Evolutionary conservation across 2,329 filamentous ascomycete genomes (phyloP).

Genomic region (Mariannaea sp.): DNA sequence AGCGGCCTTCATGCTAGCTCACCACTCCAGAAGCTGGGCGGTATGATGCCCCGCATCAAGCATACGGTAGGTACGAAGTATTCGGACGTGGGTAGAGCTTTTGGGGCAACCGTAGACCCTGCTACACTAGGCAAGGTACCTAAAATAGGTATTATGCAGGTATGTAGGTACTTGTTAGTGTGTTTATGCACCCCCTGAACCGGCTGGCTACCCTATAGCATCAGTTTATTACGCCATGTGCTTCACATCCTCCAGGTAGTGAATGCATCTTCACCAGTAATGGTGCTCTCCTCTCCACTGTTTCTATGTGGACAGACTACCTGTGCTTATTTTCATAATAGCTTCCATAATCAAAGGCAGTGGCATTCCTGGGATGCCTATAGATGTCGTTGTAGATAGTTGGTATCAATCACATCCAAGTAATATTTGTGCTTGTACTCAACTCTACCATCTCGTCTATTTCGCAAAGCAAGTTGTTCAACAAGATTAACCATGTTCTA

Average conservation of each 20-base stretch:
- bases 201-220: slow-evolving; percentile 29
- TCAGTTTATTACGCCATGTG: background rate
- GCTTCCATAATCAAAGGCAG: too few relatives aligned
- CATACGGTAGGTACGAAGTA: too few relatives aligned
- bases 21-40: slow-evolving; percentile 9
- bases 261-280: background rate
- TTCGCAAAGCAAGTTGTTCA: background rate
- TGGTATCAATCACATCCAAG: too few relatives aligned
- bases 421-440: background rate
- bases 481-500: slow-evolving; percentile 4
- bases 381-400: too few relatives aligned
- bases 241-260: background rate
- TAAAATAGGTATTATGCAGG: too few relatives aligned
- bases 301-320: too few relatives aligned
- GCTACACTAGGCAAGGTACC: too few relatives aligned
- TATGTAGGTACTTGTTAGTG: background rate
- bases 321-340: too few relatives aligned
- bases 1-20: slow-evolving; percentile 15
- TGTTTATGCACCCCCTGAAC: background rate
- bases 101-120: too few relatives aligned
- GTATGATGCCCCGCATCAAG: slow-evolving; percentile 22
- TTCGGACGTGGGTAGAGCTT: too few relatives aligned
- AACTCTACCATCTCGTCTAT: background rate
- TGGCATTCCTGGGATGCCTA: too few relatives aligned
- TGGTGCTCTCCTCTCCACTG: background rate